These are phyloP conservation scores for Primulina huaijiensis DNA, from an alignment of 257 asterid species.

Conservation along the genomic window DNA sequence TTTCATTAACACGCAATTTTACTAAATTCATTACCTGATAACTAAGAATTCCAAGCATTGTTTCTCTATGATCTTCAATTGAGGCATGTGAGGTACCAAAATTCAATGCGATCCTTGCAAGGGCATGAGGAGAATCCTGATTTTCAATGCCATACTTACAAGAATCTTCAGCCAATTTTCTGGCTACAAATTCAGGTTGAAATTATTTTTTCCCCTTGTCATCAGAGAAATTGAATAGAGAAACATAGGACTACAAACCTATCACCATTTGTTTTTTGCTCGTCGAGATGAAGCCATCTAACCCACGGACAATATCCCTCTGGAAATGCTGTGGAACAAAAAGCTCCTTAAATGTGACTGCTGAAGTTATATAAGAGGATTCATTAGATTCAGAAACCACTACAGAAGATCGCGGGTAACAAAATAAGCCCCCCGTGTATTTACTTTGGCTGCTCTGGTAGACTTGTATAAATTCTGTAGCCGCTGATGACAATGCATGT, in stretches of 20 bases:
- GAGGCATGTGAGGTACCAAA: slow-evolving; percentile 85
- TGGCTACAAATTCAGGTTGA: slow-evolving; percentile 52
- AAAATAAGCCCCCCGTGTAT: slow-evolving; percentile 23
- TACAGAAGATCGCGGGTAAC: slow-evolving; percentile 4
- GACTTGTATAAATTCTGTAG: slow-evolving; percentile 80
- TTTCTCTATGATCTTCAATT: slow-evolving; percentile 84
- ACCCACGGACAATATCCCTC: slow-evolving; percentile 83
- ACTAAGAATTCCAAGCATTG: slow-evolving; percentile 70
- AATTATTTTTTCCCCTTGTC: slow-evolving; percentile 23
- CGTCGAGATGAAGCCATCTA: slow-evolving; percentile 68
- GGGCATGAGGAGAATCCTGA: slow-evolving; percentile 58
- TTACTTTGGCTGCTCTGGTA: slow-evolving; percentile 89
- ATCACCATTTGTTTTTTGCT: slow-evolving; percentile 85
- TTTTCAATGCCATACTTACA: slow-evolving; percentile 82
- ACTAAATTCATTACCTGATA: slow-evolving; percentile 54
- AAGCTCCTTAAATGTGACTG: slow-evolving; percentile 59
- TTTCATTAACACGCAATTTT: background rate
- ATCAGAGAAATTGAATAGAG: slow-evolving; percentile 25
- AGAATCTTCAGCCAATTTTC: slow-evolving; percentile 84
- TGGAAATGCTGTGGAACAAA: slow-evolving; percentile 96
- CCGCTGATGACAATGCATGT: slow-evolving; percentile 60
- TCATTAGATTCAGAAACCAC: slow-evolving; percentile 42
- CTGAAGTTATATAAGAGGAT: slow-evolving; percentile 44
- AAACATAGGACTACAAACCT: slow-evolving; percentile 44
- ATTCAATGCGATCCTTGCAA: slow-evolving; percentile 59